Conservation (phyloP, 73 alveolate species). For the Paramecium biaurelia region DNA sequence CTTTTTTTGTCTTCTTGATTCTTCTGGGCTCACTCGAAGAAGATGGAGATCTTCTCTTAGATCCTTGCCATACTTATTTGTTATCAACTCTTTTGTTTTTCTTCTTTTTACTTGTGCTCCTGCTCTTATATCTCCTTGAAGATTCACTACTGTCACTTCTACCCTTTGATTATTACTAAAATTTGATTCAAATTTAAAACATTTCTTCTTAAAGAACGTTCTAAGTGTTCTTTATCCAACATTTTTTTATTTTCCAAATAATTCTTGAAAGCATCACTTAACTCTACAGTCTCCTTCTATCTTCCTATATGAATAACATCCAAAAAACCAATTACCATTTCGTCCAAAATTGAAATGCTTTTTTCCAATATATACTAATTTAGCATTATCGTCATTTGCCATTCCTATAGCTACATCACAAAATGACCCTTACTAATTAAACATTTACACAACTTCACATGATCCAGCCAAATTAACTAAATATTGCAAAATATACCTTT, state of each 20-base stretch:
- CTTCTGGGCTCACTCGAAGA: not conserved
- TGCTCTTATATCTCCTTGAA: slow-evolving; percentile 8
- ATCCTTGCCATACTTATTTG: not conserved
- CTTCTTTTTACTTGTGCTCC: slow-evolving; percentile 10
- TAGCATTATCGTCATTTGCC: slow-evolving; percentile 38
- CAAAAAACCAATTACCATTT: not conserved
- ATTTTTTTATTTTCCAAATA: slow-evolving; percentile 36
- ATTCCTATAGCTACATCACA: slow-evolving; percentile 58
- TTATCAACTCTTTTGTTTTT: not conserved
- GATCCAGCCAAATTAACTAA: slow-evolving; percentile 49
- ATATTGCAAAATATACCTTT: not conserved
- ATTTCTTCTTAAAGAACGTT: slow-evolving; percentile 39
- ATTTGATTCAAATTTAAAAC: not conserved
- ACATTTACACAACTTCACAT: slow-evolving; percentile 27
- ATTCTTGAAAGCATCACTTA: slow-evolving; percentile 23
- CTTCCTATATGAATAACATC: not conserved
- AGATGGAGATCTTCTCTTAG: slow-evolving; percentile 5
- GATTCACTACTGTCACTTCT: slow-evolving; percentile 46
- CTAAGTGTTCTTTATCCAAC: not conserved
- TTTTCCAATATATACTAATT: slow-evolving; percentile 40
- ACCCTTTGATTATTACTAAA: not conserved
- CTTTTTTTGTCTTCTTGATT: not conserved
- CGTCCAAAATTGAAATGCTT: slow-evolving; percentile 52
- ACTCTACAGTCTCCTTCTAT: not conserved
- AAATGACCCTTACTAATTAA: slow-evolving; percentile 19